These are phyloP conservation scores for Pseudofabraea citricarpa DNA, from an alignment of 2,329 filamentous ascomycete species.

Conservation along the genomic window DNA sequence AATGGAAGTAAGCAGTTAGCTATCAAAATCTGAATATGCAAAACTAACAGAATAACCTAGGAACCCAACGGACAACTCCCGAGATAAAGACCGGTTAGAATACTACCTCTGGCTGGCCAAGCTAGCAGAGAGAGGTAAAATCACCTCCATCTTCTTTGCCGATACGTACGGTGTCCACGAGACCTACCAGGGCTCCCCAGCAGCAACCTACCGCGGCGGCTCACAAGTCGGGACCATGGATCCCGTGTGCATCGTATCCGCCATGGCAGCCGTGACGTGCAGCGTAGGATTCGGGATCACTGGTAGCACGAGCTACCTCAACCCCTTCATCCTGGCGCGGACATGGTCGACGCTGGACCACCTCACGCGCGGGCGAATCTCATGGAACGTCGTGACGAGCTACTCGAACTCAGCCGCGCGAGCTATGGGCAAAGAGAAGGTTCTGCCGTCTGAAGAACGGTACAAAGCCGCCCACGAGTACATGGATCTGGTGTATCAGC, in stretches of 20 bases:
- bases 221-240: slow-evolving; percentile 62
- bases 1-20: slow-evolving; percentile 8
- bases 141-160: slow-evolving; percentile 61
- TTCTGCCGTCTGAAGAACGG: slow-evolving; percentile 55
- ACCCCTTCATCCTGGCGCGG: slow-evolving; percentile 58
- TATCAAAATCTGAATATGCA: neutral
- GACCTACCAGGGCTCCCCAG: slow-evolving; percentile 46
- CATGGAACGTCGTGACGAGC: slow-evolving; percentile 53
- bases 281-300: slow-evolving; percentile 63
- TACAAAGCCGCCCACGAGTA: slow-evolving; percentile 45
- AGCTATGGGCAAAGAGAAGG: slow-evolving; percentile 46
- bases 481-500: slow-evolving; percentile 41
- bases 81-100: slow-evolving; percentile 6
- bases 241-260: slow-evolving; percentile 53
- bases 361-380: slow-evolving; percentile 50
- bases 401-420: slow-evolving; percentile 62
- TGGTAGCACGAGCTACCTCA: slow-evolving; percentile 53
- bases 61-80: neutral
- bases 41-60: neutral
- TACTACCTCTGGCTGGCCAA: slow-evolving; percentile 39
- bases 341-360: slow-evolving; percentile 61
- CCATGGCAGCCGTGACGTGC: slow-evolving; percentile 62
- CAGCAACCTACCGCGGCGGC: slow-evolving; percentile 53
- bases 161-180: slow-evolving; percentile 54
- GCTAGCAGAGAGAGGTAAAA: slow-evolving; percentile 53